phyloP scores from a whole-genome alignment of 2,329 filamentous ascomycete species.

The Paecilomyces sp. region DNA sequence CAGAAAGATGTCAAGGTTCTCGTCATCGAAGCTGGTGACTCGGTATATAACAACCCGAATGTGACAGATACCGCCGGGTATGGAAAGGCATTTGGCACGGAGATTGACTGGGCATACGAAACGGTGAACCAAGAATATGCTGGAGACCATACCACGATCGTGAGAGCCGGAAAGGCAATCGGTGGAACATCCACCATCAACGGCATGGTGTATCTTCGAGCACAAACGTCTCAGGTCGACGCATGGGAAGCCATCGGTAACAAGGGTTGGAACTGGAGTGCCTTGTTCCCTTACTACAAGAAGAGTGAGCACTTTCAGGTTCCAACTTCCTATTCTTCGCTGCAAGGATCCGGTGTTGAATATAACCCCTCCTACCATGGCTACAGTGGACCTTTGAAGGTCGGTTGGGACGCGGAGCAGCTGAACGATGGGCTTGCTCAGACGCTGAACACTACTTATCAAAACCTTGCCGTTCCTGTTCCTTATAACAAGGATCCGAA shows the following conservation, averaged over 20 bases:
- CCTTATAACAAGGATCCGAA: constrained; percentile 37
- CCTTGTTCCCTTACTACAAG: constrained; percentile 20
- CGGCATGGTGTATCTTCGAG: constrained; percentile 31
- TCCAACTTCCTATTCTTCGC: constrained; percentile 10
- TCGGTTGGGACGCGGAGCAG: constrained; percentile 15
- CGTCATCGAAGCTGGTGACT: constrained; percentile 23
- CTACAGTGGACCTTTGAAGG: constrained; percentile 19
- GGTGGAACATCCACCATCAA: constrained; percentile 40
- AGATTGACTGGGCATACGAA: constrained; percentile 36
- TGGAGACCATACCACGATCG: constrained; percentile 15
- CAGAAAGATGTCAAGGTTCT: constrained; percentile 15
- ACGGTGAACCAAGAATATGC: constrained; percentile 32
- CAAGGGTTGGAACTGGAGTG: constrained; percentile 23
- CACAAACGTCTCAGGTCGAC: constrained; percentile 28
- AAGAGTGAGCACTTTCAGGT: constrained; percentile 19
- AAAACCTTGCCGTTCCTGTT: constrained; percentile 26
- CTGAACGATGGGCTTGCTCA: constrained; percentile 14
- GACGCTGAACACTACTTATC: constrained; percentile 30
- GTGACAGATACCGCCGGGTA: constrained; percentile 18
- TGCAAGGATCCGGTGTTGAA: constrained; percentile 11
- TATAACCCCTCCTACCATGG: constrained; percentile 20
- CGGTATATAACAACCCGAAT: constrained; percentile 19
- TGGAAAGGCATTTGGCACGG: constrained; percentile 20
- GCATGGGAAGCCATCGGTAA: constrained; percentile 26
- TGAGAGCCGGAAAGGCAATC: constrained; percentile 36